These are phyloP conservation scores for Urtica urens DNA, from an alignment of 306 rosid species.

Conservation along the genomic window DNA sequence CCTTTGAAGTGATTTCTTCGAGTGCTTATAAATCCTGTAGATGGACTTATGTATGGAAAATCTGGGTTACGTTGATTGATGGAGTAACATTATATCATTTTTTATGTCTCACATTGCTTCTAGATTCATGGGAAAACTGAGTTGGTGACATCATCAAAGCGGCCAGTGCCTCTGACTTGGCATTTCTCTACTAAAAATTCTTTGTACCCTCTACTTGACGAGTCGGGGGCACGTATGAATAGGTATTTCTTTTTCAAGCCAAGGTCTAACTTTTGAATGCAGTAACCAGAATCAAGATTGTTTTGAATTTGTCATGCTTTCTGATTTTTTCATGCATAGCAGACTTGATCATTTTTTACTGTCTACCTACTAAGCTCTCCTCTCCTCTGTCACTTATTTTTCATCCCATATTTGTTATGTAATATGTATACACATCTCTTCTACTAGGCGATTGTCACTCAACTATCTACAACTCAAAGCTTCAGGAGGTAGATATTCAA, in stretches of 20 bases:
- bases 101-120: conserved; percentile 20
- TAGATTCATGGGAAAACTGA: conserved; percentile 91
- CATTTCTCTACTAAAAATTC: conserved; percentile 71
- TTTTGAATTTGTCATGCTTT: background rate
- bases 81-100: background rate
- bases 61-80: too few species aligned
- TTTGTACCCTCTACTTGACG: conserved; percentile 72
- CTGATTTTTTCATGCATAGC: background rate
- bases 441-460: conserved; percentile 79
- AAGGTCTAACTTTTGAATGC: background rate
- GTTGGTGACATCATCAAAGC: conserved; percentile 79
- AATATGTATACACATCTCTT: conserved; percentile 5
- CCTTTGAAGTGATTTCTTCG: background rate
- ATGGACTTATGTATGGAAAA: too few species aligned
- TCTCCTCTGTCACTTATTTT: background rate
- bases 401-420: background rate
- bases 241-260: conserved; percentile 27
- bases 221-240: conserved; percentile 72
- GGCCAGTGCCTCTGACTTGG: conserved; percentile 95
- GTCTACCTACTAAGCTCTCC: background rate
- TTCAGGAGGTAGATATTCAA: conserved; percentile 43
- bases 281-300: background rate
- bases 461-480: conserved; percentile 74
- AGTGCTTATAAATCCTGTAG: background rate
- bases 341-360: background rate